A percentile compares a stretch with the other conserved stretches of the same genome.
These are phyloP conservation scores for Pascua sp. DNA, from an alignment of 1,284 basidiomycete genomes.

Conservation along the genomic window DNA sequence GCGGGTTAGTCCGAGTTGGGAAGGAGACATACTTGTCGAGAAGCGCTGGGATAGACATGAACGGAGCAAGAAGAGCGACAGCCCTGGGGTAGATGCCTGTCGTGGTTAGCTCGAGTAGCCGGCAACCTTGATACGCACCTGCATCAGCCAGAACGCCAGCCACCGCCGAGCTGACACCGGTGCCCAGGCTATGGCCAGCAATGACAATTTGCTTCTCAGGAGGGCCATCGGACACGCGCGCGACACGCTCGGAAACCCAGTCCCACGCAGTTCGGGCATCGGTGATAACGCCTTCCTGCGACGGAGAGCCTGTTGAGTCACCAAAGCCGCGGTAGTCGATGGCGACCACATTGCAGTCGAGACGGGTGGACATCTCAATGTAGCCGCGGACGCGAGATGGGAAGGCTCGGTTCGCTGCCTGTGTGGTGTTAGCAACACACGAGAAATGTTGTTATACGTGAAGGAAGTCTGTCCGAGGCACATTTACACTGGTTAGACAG, in stretches of 20 bases:
- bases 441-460: background rate
- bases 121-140: conserved; percentile 24
- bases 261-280: conserved; percentile 81
- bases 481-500: background rate
- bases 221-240: conserved; percentile 7
- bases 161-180: conserved; percentile 65
- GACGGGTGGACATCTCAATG: conserved; percentile 26
- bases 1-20: background rate
- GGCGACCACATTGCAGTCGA: conserved; percentile 66
- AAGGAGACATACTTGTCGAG: conserved; percentile 26
- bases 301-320: conserved; percentile 75
- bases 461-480: background rate
- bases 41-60: conserved; percentile 39
- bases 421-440: conserved; percentile 6
- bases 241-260: conserved; percentile 57
- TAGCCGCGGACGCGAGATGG: conserved; percentile 27
- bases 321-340: conserved; percentile 92
- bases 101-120: background rate
- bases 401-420: background rate
- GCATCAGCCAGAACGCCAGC: conserved; percentile 33
- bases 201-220: conserved; percentile 37
- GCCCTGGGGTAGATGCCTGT: conserved; percentile 35
- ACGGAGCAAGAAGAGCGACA: conserved; percentile 42
- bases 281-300: conserved; percentile 65
- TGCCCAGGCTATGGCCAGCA: conserved; percentile 78